phyloP scores from a whole-genome alignment of 306 rosid species.

The Trichosanthes cucumerina region DNA sequence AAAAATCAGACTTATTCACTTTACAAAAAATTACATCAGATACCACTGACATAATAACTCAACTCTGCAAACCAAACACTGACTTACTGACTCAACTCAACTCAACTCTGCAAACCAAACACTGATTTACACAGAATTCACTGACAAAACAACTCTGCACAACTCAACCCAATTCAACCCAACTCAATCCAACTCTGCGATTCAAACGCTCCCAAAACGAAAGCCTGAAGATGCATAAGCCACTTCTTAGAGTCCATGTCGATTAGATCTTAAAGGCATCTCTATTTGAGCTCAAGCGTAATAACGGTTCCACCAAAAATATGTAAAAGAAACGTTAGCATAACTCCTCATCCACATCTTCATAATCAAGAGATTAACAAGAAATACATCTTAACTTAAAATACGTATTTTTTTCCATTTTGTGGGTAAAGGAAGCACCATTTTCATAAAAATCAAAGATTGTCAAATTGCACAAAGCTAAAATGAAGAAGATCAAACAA shows the following conservation, averaged over 20 bases:
- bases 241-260: background rate
- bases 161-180: too few species aligned
- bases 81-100: too few species aligned
- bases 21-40: too few species aligned
- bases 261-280: background rate
- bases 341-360: background rate
- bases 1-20: too few species aligned
- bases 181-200: too few species aligned
- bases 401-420: background rate
- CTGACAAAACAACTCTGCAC: too few species aligned
- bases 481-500: slow-evolving; percentile 19
- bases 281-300: background rate
- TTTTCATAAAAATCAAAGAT: background rate
- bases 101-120: too few species aligned
- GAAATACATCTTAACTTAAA: background rate
- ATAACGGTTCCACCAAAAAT: background rate
- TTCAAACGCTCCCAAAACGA: too few species aligned
- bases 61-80: too few species aligned
- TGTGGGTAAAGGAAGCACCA: background rate
- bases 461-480: background rate
- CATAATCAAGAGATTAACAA: background rate
- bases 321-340: background rate
- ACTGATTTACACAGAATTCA: too few species aligned
- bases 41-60: too few species aligned
- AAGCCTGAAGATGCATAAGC: background rate